A percentile compares a stretch with the other conserved stretches of the same genome.
These are phyloP conservation scores for Zoysia japonica DNA, from an alignment of 176 grass and related monocot species.

Conservation along the genomic window DNA sequence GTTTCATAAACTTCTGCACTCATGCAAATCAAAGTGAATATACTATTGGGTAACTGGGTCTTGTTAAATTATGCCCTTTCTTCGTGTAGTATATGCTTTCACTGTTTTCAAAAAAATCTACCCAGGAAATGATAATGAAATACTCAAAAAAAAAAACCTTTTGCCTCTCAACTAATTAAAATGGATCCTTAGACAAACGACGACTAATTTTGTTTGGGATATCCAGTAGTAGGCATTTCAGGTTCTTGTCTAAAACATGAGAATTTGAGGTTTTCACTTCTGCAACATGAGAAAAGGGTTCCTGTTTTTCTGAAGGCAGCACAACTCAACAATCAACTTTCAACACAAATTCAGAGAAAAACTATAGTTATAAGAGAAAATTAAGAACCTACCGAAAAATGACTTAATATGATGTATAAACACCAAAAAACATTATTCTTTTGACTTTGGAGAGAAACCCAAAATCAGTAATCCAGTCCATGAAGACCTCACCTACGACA, in stretches of 20 bases:
- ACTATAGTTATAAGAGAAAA: not conserved
- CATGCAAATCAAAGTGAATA: not conserved
- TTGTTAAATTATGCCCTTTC: slow-evolving; percentile 3
- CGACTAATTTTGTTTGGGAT: not conserved
- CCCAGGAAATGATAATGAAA: not conserved
- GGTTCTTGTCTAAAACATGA: not conserved
- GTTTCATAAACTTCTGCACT: not conserved
- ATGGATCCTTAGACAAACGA: not conserved
- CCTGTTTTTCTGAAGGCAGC: not conserved
- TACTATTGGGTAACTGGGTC: not conserved
- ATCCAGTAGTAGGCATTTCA: not conserved
- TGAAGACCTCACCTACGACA: not conserved
- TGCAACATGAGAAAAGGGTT: not conserved
- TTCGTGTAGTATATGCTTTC: not conserved
- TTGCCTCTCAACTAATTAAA: not conserved
- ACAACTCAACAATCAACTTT: not conserved
- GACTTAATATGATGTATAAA: not conserved
- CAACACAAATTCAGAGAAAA: not conserved
- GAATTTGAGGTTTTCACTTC: not conserved
- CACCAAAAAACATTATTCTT: not conserved
- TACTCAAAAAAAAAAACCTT: not conserved
- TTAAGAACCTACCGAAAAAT: not conserved
- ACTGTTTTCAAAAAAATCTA: not conserved
- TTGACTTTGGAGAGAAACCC: not conserved
- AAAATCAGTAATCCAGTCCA: not conserved